Conservation (phyloP, 2,329 filamentous ascomycete species). For the Stachybotrys chartarum region DNA sequence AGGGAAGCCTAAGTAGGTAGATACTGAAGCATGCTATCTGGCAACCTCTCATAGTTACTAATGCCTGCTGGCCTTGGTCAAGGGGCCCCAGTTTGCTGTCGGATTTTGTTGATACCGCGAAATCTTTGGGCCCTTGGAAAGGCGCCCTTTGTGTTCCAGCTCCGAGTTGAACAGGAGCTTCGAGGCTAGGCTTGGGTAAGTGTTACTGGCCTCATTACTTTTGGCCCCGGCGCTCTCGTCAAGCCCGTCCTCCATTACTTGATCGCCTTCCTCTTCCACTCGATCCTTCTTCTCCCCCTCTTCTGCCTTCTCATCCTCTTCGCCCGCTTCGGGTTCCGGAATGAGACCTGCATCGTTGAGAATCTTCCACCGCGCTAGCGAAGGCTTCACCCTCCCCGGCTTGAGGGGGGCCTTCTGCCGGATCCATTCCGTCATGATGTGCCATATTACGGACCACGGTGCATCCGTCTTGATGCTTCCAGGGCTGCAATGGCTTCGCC, state of each 20-base stretch:
- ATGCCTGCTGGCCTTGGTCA: conserved; percentile 51
- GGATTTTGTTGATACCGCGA: conserved; percentile 89
- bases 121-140: conserved; percentile 59
- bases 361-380: conserved; percentile 66
- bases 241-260: conserved; percentile 7
- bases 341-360: conserved; percentile 33
- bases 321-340: background rate
- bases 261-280: conserved; percentile 20
- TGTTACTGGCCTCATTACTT: background rate
- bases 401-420: conserved; percentile 74
- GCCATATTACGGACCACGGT: conserved; percentile 84
- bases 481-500: conserved; percentile 80
- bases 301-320: conserved; percentile 20
- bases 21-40: no score
- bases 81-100: conserved; percentile 86
- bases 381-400: conserved; percentile 59
- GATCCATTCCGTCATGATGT: conserved; percentile 88
- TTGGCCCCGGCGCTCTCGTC: background rate
- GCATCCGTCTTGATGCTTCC: conserved; percentile 93
- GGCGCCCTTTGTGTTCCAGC: conserved; percentile 65
- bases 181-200: conserved; percentile 37
- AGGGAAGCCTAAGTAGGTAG: no score
- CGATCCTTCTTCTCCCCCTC: conserved; percentile 10
- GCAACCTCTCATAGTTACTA: conserved; percentile 37
- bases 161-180: conserved; percentile 67